Conservation (phyloP, 73 alveolate species). For the Blepharisma stoltei region DNA sequence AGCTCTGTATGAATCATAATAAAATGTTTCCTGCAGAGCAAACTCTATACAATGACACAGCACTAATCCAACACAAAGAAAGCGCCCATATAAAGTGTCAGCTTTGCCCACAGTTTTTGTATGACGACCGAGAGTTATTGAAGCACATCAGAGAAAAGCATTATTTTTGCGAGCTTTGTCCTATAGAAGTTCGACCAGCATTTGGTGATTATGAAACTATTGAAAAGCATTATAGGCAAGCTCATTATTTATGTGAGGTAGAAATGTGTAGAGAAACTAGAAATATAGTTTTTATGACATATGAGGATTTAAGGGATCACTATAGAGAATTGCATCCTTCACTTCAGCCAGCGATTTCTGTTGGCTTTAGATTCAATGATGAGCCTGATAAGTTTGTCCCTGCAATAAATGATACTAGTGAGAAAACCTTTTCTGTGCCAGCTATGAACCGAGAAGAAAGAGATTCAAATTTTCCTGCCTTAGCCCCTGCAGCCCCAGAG, state of each 20-base stretch:
- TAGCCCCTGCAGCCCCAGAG: not conserved
- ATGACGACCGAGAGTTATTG: slow-evolving; percentile 12
- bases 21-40: slow-evolving; percentile 23
- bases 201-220: slow-evolving; percentile 1
- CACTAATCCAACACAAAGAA: not conserved
- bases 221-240: slow-evolving; percentile 30
- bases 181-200: slow-evolving; percentile 4
- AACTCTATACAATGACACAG: not conserved
- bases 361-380: slow-evolving; percentile 1
- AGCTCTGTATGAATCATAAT: not conserved
- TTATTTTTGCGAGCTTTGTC: slow-evolving; percentile 24
- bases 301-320: slow-evolving; percentile 27
- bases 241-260: slow-evolving; percentile 28
- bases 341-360: not conserved
- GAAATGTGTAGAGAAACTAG: not conserved
- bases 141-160: slow-evolving; percentile 8
- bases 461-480: not conserved
- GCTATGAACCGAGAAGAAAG: not conserved
- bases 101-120: not conserved
- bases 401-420: not conserved
- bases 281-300: slow-evolving; percentile 17
- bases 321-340: slow-evolving; percentile 15
- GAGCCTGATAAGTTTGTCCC: not conserved
- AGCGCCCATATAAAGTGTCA: slow-evolving; percentile 7
- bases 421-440: not conserved